Conservation (phyloP, 208 protist species). For the Phytomonas francai region DNA sequence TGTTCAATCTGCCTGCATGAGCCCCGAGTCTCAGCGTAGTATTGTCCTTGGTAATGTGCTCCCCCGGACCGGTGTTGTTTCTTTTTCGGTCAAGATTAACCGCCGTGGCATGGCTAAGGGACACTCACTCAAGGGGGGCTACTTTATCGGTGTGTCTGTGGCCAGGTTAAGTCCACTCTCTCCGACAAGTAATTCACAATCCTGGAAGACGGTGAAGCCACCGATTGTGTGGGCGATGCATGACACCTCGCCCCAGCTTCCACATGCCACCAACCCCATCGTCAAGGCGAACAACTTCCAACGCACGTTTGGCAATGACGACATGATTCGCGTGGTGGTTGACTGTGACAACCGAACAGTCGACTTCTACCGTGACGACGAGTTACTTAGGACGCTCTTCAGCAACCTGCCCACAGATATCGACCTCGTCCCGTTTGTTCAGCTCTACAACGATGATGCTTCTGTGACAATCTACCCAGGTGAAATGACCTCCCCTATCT, state of each 20-base stretch:
- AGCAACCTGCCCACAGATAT: conserved; percentile 64
- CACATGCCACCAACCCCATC: conserved; percentile 84
- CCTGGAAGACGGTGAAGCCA: conserved; percentile 82
- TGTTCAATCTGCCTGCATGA: conserved; percentile 66
- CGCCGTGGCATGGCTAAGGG: conserved; percentile 74
- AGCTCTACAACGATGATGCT: conserved; percentile 90
- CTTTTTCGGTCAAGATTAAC: conserved; percentile 77
- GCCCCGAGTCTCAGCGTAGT: conserved; percentile 74
- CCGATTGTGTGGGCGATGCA: conserved; percentile 88
- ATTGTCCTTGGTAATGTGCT: conserved; percentile 79
- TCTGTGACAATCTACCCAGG: conserved; percentile 54
- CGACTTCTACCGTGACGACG: conserved; percentile 81
- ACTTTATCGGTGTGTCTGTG: conserved; percentile 81
- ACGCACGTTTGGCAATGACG: conserved; percentile 79
- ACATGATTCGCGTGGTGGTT: conserved; percentile 71
- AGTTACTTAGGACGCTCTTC: conserved; percentile 83
- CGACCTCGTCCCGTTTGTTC: conserved; percentile 86
- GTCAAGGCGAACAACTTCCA: conserved; percentile 88
- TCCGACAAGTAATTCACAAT: conserved; percentile 75
- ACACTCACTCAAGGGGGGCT: conserved; percentile 86
- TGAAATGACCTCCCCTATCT: conserved; percentile 78
- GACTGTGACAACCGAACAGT: conserved; percentile 64
- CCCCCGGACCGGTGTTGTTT: conserved; percentile 68
- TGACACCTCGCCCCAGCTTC: conserved; percentile 83
- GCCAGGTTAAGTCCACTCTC: conserved; percentile 57